Base-by-base conservation (phyloP, 2,329 filamentous ascomycete species). In the Cladosporium sp. region DNA sequence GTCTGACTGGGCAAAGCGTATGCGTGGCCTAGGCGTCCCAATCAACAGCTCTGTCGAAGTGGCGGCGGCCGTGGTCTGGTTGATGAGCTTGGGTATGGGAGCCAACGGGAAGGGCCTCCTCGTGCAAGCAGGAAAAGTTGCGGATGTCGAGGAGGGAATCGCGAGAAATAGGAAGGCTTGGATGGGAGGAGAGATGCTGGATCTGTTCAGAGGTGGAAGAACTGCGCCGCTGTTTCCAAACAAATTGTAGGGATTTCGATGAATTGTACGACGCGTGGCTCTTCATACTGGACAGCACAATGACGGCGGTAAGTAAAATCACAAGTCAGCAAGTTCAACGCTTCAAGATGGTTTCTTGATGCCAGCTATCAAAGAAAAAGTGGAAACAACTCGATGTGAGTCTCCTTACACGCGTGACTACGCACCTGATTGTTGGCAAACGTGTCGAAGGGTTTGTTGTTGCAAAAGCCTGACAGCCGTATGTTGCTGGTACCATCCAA, bases 101-200 rank as follows among this genome's bases (percentile, higher is more conserved):
- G 79, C 74, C 0, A 84, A 82, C 69, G 82, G 82, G 0, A 77
- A 77, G 49, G 82, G 82, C 0, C 72, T 83, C 40, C 73, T 84
- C 44, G 75, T 84, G 4, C 82, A 84, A 67, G 79, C 73, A 1
- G 79, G 80, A 46, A 73, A 71, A 64, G 77, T 78, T 66, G 73
- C 73, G 55, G 82, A 84, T 72, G 64, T 83, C 26, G 82, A 84
- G 68, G 72, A 74, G 26, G 81, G 81, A 0, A 72, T 84, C 61
- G 82, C 81, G 29, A 82, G 76, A 72, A 75, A 73, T 23, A 77
- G 82, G 66, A 77, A 76, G 67, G 69, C 71, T 56, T 84, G 82
- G 82, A 83, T 84, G 81, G 77, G 81, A 0, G 80, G 78, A 68
- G 82, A 84, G 71, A 83, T 83, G 81, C 71, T 84, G 73, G 77